Base-by-base conservation (phyloP, 176 grass and related monocot genomes). In the Raddia guianensis region DNA sequence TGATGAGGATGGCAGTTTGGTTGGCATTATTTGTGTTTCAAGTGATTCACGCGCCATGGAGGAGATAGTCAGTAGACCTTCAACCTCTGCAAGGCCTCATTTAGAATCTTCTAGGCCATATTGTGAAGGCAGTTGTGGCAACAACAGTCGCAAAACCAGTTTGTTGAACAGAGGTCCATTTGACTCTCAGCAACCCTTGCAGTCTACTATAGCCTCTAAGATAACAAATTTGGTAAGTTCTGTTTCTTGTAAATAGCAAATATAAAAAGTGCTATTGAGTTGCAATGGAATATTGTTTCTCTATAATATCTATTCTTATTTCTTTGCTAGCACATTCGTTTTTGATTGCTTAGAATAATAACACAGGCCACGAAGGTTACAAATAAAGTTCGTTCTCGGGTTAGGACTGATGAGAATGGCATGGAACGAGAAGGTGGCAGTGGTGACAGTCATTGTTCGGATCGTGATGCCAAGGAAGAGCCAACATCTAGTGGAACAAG, bases 281-380 rank as follows among this genome's bases (percentile, higher is more conserved):
- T 46, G 50, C 21, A 68, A 82, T 82, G 14, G 12, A 71, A 90
- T 7, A 72, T 71, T 74, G 1, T 60, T 20, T 53, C 27, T 63
- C 46, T 78, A 63, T 51, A 87, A 42, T 86, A 65, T 62, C 27
- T 80, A 14, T 89, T 76, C 48, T 75, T 85, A 42, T 43, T 66
- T 66, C 87, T 72, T 81, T 89, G 63, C 70, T 85, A 80, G 65
- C 33, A 14, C 85, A 83, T 85, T 89, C 72, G 72, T 65, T 89
- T 85, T 89, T 93, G 72, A 89, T 91, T 82, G 27, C 77, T 91
- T 88, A 77, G 65, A 95, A 87, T 91, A 53, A 94, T 54, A 57
- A 88, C 80, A 86, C 88, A 99, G 96, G 97, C 97, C 75, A 93
- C 78, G 53, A 96, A 91, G 88, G 93, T 99, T 59, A 90, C 97